phyloP scores from a whole-genome alignment of 352 stramenopile species.

The Phytophthora parvispora region DNA sequence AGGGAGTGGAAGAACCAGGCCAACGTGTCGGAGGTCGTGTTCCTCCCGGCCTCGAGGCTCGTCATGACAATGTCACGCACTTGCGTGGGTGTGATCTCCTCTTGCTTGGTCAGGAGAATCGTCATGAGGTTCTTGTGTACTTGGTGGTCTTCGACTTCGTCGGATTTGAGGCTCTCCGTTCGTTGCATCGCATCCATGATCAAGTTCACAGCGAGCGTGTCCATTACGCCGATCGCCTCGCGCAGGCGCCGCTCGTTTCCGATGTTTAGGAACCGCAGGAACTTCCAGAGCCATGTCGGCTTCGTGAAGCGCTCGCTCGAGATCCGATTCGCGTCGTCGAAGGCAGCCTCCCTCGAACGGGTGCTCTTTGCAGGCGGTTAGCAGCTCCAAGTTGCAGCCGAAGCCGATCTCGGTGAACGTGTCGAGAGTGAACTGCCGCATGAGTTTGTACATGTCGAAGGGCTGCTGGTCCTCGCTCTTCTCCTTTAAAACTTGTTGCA shows the following conservation, averaged over 20 bases:
- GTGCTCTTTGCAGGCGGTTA: constrained; percentile 37
- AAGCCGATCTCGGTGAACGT: constrained; percentile 68
- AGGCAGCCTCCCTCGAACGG: constrained; percentile 45
- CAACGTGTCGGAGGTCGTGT: constrained; percentile 62
- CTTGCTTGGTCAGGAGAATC: constrained; percentile 7
- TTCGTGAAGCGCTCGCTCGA: constrained; percentile 19
- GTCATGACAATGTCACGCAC: constrained; percentile 64
- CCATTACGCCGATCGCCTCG: constrained; percentile 18
- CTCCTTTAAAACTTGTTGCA: constrained; percentile 12
- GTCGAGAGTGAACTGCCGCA: constrained; percentile 55
- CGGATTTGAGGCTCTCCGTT: neutral
- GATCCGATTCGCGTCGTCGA: constrained; percentile 42
- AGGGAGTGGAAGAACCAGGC: constrained; percentile 65
- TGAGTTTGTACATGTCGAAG: constrained; percentile 26
- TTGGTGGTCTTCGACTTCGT: neutral
- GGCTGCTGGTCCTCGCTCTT: neutral
- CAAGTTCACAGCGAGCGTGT: constrained; percentile 21
- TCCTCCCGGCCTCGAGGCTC: constrained; percentile 62
- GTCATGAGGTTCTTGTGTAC: constrained; percentile 12
- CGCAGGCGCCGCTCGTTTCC: constrained; percentile 31
- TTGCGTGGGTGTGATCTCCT: constrained; percentile 18
- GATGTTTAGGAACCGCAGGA: constrained; percentile 36
- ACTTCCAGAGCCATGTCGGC: constrained; percentile 46
- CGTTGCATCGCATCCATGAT: constrained; percentile 13
- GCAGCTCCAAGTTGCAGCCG: constrained; percentile 43